A percentile compares a stretch with the other conserved stretches of the same genome.
Evolutionary conservation across 495 filamentous ascomycete genomes (phyloP).

Genomic region (Apiosordaria backusii): DNA sequence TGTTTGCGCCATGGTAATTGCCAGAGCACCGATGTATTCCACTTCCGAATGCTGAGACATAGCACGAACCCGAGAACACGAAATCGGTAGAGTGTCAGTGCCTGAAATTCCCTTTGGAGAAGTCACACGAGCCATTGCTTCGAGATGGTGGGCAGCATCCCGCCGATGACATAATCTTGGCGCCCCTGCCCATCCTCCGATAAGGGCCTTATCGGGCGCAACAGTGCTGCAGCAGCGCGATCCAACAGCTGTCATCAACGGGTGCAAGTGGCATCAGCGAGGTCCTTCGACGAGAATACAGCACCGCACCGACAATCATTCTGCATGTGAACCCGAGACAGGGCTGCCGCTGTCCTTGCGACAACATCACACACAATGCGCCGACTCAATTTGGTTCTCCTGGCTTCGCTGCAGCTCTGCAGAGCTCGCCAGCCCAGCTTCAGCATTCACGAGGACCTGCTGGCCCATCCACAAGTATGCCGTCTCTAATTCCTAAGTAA

Average conservation of each 20-base stretch:
- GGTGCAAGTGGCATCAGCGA: background rate
- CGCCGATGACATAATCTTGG: background rate
- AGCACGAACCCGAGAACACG: too few species aligned
- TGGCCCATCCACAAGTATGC: slow-evolving; percentile 84
- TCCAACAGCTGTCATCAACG: slow-evolving; percentile 19
- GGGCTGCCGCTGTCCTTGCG: slow-evolving; percentile 18
- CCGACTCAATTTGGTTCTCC: slow-evolving; percentile 40
- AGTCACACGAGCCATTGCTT: background rate
- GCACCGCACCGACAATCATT: background rate
- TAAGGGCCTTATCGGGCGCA: slow-evolving; percentile 30
- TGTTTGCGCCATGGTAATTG: too few species aligned
- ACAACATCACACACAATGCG: slow-evolving; percentile 44
- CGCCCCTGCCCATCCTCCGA: slow-evolving; percentile 9
- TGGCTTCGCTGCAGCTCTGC: slow-evolving; percentile 40
- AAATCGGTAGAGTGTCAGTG: too few species aligned
- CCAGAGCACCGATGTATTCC: too few species aligned
- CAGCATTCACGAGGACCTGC: slow-evolving; percentile 79
- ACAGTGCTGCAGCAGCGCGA: slow-evolving; percentile 2
- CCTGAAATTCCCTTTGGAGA: too few species aligned
- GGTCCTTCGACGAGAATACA: slow-evolving; percentile 10
- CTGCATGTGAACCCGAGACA: slow-evolving; percentile 27
- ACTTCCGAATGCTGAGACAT: too few species aligned
- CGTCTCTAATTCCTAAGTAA: slow-evolving; percentile 13
- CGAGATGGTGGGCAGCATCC: background rate
- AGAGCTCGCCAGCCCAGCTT: slow-evolving; percentile 45